phyloP scores from a whole-genome alignment of 2,329 filamentous ascomycete species.

The Nectriaceae sp. region DNA sequence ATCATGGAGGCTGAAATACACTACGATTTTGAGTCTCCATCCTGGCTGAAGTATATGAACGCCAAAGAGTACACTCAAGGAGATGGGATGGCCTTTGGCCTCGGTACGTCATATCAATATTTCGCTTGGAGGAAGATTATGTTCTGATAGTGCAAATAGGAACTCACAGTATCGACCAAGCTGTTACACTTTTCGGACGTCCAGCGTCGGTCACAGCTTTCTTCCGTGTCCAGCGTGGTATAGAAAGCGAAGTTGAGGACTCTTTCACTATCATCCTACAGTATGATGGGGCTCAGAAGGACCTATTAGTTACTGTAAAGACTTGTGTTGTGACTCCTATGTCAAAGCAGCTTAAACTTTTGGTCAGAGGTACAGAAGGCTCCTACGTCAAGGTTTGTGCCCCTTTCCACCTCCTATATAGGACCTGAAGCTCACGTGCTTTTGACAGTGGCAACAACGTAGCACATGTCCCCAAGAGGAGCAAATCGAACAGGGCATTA shows the following conservation, averaged over 20 bases:
- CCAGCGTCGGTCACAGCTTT: slow-evolving; percentile 24
- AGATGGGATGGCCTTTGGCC: slow-evolving; percentile 43
- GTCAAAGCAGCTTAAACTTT: slow-evolving; percentile 17
- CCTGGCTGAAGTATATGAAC: slow-evolving; percentile 38
- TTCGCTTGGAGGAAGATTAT: too few relatives aligned
- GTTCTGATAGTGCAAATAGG: slow-evolving; percentile 4
- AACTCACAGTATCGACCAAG: slow-evolving; percentile 25
- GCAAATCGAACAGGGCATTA: slow-evolving; percentile 14
- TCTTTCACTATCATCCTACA: slow-evolving; percentile 60
- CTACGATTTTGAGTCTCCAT: slow-evolving; percentile 56
- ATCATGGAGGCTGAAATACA: slow-evolving; percentile 67
- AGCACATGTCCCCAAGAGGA: slow-evolving; percentile 36
- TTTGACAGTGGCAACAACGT: slow-evolving; percentile 52
- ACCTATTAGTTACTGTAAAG: slow-evolving; percentile 23
- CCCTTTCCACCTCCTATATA: fast-evolving
- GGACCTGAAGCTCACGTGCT: slow-evolving; percentile 20
- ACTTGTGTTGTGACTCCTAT: slow-evolving; percentile 17
- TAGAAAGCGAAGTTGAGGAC: slow-evolving; percentile 41
- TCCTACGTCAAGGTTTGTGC: slow-evolving; percentile 19
- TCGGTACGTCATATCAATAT: slow-evolving; percentile 30
- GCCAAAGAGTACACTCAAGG: slow-evolving; percentile 38
- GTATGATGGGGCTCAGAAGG: slow-evolving; percentile 46
- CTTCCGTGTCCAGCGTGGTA: slow-evolving; percentile 19
- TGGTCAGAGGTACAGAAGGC: slow-evolving; percentile 22
- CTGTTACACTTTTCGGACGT: slow-evolving; percentile 13